Percentiles rank a stretch among this genome's conserved stretches.
phyloP scores from a whole-genome alignment of 2,329 filamentous ascomycete species.

The Drechslerella stenobrocha region DNA sequence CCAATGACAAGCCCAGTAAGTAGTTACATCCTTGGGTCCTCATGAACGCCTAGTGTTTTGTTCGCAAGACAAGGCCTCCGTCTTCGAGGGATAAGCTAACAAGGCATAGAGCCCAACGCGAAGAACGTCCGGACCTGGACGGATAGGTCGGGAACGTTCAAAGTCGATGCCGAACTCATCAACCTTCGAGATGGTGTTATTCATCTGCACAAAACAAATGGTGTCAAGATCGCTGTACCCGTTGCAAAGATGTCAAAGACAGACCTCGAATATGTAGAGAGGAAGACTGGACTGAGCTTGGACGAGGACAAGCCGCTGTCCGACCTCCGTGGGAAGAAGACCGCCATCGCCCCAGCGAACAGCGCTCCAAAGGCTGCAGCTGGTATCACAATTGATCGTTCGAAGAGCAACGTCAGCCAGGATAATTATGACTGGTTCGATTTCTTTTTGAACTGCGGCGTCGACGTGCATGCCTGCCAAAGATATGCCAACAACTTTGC shows the following conservation, averaged over 20 bases:
- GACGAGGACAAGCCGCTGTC: slow-evolving; percentile 91
- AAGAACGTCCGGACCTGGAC: slow-evolving; percentile 89
- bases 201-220: slow-evolving; percentile 95
- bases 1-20: slow-evolving; percentile 50
- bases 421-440: slow-evolving; percentile 96
- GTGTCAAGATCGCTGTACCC: slow-evolving; percentile 96
- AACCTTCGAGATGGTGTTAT: slow-evolving; percentile 94
- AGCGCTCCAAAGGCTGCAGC: slow-evolving; percentile 51
- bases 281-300: slow-evolving; percentile 79
- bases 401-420: slow-evolving; percentile 59
- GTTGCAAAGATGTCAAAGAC: slow-evolving; percentile 93
- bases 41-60: too few species aligned
- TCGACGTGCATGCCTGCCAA: slow-evolving; percentile 89
- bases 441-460: slow-evolving; percentile 91
- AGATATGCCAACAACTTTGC: slow-evolving; percentile 87
- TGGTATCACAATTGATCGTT: slow-evolving; percentile 52
- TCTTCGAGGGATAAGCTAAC: slow-evolving; percentile 45
- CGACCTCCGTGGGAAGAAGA: slow-evolving; percentile 64
- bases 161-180: slow-evolving; percentile 94
- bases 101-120: slow-evolving; percentile 71
- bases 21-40: too few species aligned
- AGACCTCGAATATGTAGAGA: slow-evolving; percentile 93
- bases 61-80: too few species aligned
- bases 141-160: slow-evolving; percentile 92
- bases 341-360: slow-evolving; percentile 55